These are phyloP conservation scores for Leccinum pachyderme DNA, from an alignment of 1,284 basidiomycete genomes.

Conservation along the genomic window DNA sequence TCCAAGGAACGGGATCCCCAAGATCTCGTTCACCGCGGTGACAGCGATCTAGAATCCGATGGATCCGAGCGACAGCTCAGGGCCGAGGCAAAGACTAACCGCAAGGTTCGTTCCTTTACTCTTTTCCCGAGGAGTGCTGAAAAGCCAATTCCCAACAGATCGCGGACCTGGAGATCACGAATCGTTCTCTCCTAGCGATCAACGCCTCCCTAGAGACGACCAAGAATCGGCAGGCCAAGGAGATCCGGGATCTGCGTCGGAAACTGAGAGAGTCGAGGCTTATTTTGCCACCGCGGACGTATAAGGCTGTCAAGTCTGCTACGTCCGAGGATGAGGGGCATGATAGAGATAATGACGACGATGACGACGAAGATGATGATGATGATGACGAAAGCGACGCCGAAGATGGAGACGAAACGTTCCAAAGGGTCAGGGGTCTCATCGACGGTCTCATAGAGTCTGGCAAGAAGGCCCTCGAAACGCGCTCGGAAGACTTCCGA, in stretches of 20 bases:
- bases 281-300: constrained; percentile 66
- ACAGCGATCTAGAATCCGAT: constrained; percentile 35
- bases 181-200: constrained; percentile 73
- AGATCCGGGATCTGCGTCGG: constrained; percentile 72
- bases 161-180: constrained; percentile 80
- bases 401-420: constrained; percentile 45
- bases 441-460: constrained; percentile 64
- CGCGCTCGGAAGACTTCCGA: constrained; percentile 50
- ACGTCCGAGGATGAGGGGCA: constrained; percentile 35
- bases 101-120: constrained; percentile 52
- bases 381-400: constrained; percentile 39
- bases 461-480: constrained; percentile 61
- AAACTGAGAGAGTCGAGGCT: constrained; percentile 76
- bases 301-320: constrained; percentile 52
- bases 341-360: constrained; percentile 41
- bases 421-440: constrained; percentile 55
- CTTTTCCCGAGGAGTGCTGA: no score
- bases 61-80: constrained; percentile 54
- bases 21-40: constrained; percentile 14
- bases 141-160: constrained; percentile 46
- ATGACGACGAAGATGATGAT: not conserved
- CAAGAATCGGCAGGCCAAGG: constrained; percentile 75
- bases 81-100: constrained; percentile 71
- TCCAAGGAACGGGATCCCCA: constrained; percentile 18
- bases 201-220: constrained; percentile 71